Evolutionary conservation across 169 alveolate species (phyloP).

Genomic region (Eimeria necatrix): DNA sequence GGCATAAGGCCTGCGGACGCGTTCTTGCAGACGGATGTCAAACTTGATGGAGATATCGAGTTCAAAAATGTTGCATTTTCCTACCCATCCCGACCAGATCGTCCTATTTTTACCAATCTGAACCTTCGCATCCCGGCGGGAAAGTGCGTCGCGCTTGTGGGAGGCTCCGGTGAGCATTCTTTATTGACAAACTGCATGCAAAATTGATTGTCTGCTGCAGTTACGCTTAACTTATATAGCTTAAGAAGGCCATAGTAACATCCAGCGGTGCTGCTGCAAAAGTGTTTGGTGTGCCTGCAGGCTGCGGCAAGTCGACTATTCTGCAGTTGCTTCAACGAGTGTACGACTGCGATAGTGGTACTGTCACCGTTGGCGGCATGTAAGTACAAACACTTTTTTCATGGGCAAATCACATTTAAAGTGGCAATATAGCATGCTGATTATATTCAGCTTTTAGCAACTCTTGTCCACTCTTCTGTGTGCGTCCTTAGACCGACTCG

Average conservation of each 20-base stretch:
- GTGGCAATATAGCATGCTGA: background rate
- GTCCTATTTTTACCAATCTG: conserved; percentile 39
- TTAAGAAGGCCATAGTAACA: too few relatives aligned
- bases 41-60: conserved; percentile 62
- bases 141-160: conserved; percentile 80
- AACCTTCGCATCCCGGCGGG: conserved; percentile 74
- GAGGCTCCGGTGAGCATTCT: conserved; percentile 70
- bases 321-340: conserved; percentile 94
- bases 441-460: background rate
- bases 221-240: too few relatives aligned
- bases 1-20: background rate
- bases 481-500: background rate
- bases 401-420: too few relatives aligned
- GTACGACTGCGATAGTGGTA: conserved; percentile 90
- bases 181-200: background rate
- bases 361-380: conserved; percentile 75
- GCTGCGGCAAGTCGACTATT: conserved; percentile 98
- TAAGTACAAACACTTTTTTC: background rate
- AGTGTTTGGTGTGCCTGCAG: conserved; percentile 86
- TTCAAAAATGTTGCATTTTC: conserved; percentile 64
- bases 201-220: background rate
- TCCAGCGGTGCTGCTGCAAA: background rate
- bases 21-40: conserved; percentile 58
- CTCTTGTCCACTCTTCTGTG: background rate
- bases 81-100: conserved; percentile 70